Evolutionary conservation across 2,329 filamentous ascomycete genomes (phyloP), one percentile per base, ranked within the genome.

Genomic region (Bipolaris oryzae): DNA sequence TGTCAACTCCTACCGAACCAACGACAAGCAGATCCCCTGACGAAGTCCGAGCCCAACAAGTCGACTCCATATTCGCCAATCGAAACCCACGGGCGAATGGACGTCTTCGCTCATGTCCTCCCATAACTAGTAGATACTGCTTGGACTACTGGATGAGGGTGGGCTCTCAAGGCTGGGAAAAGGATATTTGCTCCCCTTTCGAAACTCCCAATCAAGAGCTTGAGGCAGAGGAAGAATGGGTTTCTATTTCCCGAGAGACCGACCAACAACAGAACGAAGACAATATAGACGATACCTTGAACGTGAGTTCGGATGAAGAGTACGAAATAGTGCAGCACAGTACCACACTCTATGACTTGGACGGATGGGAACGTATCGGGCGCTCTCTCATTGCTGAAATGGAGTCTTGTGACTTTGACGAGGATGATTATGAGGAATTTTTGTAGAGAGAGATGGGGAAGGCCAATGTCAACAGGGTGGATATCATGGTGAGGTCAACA

Each of bases 41-140:
- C 5, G 34, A 34, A 20, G 15, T 9, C 15, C 18, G n/a, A 9
- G 45, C 45, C 2, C 33, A 28, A n/a, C 33, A 28, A 37, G 33
- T 48, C 20, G 45, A 48, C 18, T 48, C 45, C 33, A 38, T 48
- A 35, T 48, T 48, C 34, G 45, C 45, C 33, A 38, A 38, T 10
- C 45, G 45, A 13, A 33, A 38, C 37, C 33, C 33, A 5, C 16
- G 31, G 9, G 31, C 21, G 5, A 16, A 21, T 9, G 33, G 34
- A 38, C 45, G 45, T 15, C 45, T 48, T 15, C 37, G 37, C 42
- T 38, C 33, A 13, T 2, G 4, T 16, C 5, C 23, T 15, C 18
- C 13, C 21, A 7, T 6, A 15, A 23, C 38, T 11, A 42, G 39
- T 10, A 45, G 28, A 21, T 7, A 43, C 13, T 28, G 37, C 9